Conservation (phyloP, 2,329 filamentous ascomycete genomes). For the Venturia aucupariae region DNA sequence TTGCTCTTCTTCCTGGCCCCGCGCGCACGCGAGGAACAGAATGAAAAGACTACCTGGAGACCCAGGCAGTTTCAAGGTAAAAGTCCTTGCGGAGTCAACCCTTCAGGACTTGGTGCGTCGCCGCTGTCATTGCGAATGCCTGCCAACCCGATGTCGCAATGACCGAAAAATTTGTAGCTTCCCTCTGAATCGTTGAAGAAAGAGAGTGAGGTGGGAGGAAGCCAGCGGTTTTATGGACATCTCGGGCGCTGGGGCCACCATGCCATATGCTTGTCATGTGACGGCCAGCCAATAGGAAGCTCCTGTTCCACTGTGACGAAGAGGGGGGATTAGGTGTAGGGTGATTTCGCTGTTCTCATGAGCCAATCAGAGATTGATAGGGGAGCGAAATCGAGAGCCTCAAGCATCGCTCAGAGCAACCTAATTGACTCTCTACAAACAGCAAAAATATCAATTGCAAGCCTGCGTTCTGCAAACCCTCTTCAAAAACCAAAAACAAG, state of each 20-base stretch:
- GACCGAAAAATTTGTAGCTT: neutral
- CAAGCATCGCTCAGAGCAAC: neutral
- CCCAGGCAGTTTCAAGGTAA: neutral
- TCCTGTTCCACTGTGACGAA: neutral
- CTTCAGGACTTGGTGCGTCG: slow-evolving; percentile 1
- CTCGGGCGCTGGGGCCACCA: neutral
- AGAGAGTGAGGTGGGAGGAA: neutral
- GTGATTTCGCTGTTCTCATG: neutral
- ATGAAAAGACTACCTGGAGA: neutral
- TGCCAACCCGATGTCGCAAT: neutral
- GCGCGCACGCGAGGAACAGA: slow-evolving; percentile 1
- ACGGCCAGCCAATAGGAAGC: neutral
- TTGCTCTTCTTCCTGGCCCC: slow-evolving; percentile 1
- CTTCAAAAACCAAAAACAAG: neutral
- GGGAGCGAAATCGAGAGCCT: neutral
- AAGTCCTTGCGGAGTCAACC: neutral
- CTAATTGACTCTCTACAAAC: neutral
- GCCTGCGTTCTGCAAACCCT: neutral
- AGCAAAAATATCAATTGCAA: neutral
- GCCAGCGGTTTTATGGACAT: neutral
- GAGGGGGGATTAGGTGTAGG: neutral
- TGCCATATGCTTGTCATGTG: neutral
- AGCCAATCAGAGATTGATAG: neutral
- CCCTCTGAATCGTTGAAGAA: neutral
- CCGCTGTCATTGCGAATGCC: neutral